Evolutionary conservation across 2,329 filamentous ascomycete species (phyloP).

Genomic region (Alternaria alternata): DNA sequence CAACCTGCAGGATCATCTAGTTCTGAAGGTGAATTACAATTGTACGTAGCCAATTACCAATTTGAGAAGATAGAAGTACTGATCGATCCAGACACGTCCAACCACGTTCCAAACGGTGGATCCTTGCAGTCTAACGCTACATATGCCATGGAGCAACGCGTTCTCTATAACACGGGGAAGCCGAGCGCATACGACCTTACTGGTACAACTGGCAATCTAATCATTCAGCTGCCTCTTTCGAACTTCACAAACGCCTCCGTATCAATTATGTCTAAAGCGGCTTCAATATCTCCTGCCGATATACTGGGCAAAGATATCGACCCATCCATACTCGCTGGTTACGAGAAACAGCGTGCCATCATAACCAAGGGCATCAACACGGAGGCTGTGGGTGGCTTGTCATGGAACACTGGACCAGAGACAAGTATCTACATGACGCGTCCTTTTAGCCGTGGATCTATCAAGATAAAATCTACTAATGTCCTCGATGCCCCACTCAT

Average conservation of each 20-base stretch:
- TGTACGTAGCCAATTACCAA: constrained; percentile 14
- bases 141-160: constrained; percentile 38
- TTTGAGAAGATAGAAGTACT: neutral
- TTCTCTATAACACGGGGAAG: constrained; percentile 33
- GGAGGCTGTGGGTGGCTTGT: constrained; percentile 34
- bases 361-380: constrained; percentile 26
- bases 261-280: constrained; percentile 25
- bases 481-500: constrained; percentile 34
- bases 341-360: constrained; percentile 35
- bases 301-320: neutral
- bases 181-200: constrained; percentile 42
- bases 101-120: constrained; percentile 26
- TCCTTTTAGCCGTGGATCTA: constrained; percentile 47
- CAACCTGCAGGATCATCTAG: constrained; percentile 40
- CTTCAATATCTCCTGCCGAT: neutral
- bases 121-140: constrained; percentile 33
- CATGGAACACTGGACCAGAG: constrained; percentile 30
- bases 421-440: constrained; percentile 41
- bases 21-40: constrained; percentile 30
- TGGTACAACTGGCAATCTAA: constrained; percentile 25
- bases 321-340: constrained; percentile 26
- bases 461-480: constrained; percentile 41
- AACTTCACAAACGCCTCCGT: constrained; percentile 18
- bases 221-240: constrained; percentile 25
- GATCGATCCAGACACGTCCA: constrained; percentile 15